phyloP scores from a whole-genome alignment of 352 stramenopile genomes.

The Pythium aphanidermatum region DNA sequence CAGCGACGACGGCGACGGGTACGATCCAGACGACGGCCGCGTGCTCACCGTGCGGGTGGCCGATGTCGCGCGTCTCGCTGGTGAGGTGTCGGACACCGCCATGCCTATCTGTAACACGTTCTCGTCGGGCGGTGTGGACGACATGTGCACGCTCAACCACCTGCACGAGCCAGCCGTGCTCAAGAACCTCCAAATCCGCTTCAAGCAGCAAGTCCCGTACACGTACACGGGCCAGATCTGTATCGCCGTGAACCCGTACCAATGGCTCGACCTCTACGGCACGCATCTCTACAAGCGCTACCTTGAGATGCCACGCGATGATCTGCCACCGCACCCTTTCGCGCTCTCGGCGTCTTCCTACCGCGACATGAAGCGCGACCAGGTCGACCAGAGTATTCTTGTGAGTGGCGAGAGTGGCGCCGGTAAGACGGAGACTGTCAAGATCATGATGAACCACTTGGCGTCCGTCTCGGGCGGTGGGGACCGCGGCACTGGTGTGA shows the following conservation, averaged over 20 bases:
- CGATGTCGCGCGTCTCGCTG: slow-evolving; percentile 57
- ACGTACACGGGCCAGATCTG: slow-evolving; percentile 80
- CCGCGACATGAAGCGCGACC: slow-evolving; percentile 61
- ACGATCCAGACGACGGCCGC: slow-evolving; percentile 46
- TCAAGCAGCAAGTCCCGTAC: slow-evolving; percentile 64
- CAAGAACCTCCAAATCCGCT: slow-evolving; percentile 71
- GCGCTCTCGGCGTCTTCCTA: slow-evolving; percentile 65
- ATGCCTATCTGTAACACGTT: slow-evolving; percentile 86
- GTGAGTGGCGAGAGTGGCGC: slow-evolving; percentile 12
- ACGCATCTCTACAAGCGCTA: slow-evolving; percentile 61
- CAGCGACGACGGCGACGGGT: slow-evolving; percentile 42
- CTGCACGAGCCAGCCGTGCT: slow-evolving; percentile 72
- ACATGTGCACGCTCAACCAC: slow-evolving; percentile 81
- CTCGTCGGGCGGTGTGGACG: slow-evolving; percentile 43
- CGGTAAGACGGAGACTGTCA: slow-evolving; percentile 42
- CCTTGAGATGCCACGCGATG: slow-evolving; percentile 44
- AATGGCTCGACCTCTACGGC: slow-evolving; percentile 75
- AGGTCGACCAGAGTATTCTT: slow-evolving; percentile 67
- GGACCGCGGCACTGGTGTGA: slow-evolving; percentile 59
- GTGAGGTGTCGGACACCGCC: slow-evolving; percentile 65
- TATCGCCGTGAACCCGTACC: slow-evolving; percentile 78
- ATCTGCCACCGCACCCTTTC: slow-evolving; percentile 59
- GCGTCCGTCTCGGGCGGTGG: slow-evolving; percentile 67
- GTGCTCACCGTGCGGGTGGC: slow-evolving; percentile 55
- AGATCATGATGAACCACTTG: slow-evolving; percentile 89